Evolutionary conservation across 495 filamentous ascomycete species (phyloP).

Genomic region (Symbiotaphrina buchneri): DNA sequence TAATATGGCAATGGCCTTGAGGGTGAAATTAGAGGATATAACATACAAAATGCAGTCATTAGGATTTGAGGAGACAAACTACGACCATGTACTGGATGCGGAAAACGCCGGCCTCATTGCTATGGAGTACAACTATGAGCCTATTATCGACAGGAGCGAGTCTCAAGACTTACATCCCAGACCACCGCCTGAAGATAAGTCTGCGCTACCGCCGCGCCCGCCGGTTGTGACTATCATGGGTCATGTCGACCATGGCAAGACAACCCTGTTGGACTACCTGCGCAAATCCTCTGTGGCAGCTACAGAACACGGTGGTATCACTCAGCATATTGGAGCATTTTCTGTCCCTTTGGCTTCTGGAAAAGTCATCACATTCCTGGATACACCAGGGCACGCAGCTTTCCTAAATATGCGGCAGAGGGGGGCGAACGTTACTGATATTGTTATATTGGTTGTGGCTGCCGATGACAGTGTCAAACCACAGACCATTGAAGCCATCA

Average conservation of each 20-base stretch:
- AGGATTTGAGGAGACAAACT: conserved; percentile 63
- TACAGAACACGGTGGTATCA: conserved; percentile 89
- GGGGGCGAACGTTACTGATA: conserved; percentile 90
- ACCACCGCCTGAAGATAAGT: conserved; percentile 47
- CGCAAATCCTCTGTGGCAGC: conserved; percentile 81
- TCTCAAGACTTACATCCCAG: conserved; percentile 51
- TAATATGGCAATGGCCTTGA: conserved; percentile 61
- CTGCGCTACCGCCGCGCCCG: conserved; percentile 46
- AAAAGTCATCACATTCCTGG: conserved; percentile 84
- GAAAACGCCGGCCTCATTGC: conserved; percentile 84
- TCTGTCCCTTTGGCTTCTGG: conserved; percentile 69
- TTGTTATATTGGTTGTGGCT: conserved; percentile 87
- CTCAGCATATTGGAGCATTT: conserved; percentile 98
- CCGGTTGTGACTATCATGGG: conserved; percentile 99
- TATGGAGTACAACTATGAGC: conserved; percentile 81
- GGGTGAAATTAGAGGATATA: conserved; percentile 50
- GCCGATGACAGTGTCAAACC: conserved; percentile 97
- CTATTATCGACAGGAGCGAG: conserved; percentile 47
- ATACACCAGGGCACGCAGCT: conserved; percentile 90
- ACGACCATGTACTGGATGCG: conserved; percentile 66
- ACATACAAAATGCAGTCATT: conserved; percentile 47
- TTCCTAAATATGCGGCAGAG: conserved; percentile 92
- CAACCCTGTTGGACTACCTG: conserved; percentile 82
- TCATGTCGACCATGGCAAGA: conserved; percentile 98
- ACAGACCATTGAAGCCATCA: conserved; percentile 90